Conservation (phyloP, 768 basidiomycete species). For the Rubroboletus pulcherrimus region DNA sequence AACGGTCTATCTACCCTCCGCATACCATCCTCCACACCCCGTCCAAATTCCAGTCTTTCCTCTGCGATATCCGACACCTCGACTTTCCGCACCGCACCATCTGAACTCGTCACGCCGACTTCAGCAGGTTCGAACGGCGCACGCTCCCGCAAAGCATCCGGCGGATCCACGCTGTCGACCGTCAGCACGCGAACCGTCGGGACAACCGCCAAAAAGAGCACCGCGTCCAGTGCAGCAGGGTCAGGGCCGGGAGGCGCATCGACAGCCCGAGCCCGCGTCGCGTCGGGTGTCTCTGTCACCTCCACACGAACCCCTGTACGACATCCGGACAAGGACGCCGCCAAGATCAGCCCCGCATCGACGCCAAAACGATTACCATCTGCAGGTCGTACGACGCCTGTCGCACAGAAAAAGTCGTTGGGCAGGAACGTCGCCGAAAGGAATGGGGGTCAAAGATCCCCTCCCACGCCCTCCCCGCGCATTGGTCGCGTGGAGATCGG, state of each 20-base stretch:
- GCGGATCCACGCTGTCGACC: conserved; percentile 30
- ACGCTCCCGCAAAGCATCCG: conserved; percentile 29
- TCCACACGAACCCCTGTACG: conserved; percentile 26
- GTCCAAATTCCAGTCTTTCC: conserved; percentile 28
- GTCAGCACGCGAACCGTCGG: conserved; percentile 31
- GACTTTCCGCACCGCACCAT: conserved; percentile 31
- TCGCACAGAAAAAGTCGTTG: conserved; percentile 18
- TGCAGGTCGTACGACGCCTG: conserved; percentile 21
- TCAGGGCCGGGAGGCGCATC: conserved; percentile 10
- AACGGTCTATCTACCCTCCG: conserved; percentile 29
- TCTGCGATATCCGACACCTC: conserved; percentile 28
- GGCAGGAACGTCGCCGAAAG: conserved; percentile 13
- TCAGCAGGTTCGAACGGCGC: conserved; percentile 21
- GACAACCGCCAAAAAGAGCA: conserved; percentile 19
- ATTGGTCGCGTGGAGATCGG: conserved; percentile 16
- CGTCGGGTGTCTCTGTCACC: conserved; percentile 26
- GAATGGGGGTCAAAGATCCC: conserved; percentile 13
- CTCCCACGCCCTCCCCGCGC: conserved; percentile 17
- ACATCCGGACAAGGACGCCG: conserved; percentile 21
- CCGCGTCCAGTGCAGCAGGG: neutral
- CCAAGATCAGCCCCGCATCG: conserved; percentile 23
- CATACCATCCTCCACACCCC: conserved; percentile 26
- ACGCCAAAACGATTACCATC: conserved; percentile 20
- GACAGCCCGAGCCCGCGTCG: conserved; percentile 17
- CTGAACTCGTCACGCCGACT: conserved; percentile 28